Conservation (phyloP, 345 rosid species). For the Moringa oleifera region DNA sequence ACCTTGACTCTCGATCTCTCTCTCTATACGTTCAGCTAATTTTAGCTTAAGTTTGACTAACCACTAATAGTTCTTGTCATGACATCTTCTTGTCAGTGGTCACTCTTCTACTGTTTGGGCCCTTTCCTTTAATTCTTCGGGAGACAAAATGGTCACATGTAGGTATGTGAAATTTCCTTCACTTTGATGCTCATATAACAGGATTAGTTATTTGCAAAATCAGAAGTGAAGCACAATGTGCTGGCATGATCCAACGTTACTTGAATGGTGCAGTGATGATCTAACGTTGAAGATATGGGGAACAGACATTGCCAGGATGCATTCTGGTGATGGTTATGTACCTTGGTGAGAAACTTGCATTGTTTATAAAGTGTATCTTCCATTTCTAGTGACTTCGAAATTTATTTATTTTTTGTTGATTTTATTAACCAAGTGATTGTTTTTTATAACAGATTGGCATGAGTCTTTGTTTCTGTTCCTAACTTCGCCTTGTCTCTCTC, state of each 20-base stretch:
- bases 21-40: not conserved
- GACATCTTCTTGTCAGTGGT: conserved; percentile 46
- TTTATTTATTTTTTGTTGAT: no score
- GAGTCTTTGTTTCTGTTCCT: not conserved
- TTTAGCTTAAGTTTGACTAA: conserved; percentile 1
- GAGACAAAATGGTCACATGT: conserved; percentile 91
- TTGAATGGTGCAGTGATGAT: conserved; percentile 77
- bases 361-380: conserved; percentile 16
- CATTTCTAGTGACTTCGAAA: not conserved
- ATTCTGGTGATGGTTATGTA: conserved; percentile 60
- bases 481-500: not conserved
- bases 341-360: conserved; percentile 62
- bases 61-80: conserved; percentile 5
- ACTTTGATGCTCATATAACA: conserved; percentile 6
- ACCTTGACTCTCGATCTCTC: conserved; percentile 12
- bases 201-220: not conserved
- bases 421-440: no score
- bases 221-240: not conserved
- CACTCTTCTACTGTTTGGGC: conserved; percentile 94
- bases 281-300: conserved; percentile 89
- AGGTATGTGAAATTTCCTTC: conserved; percentile 43
- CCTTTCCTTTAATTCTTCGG: conserved; percentile 65
- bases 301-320: conserved; percentile 45
- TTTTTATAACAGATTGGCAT: not conserved
- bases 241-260: conserved; percentile 3